A percentile compares a stretch with the other conserved stretches of the same genome.
These are phyloP conservation scores for Penicillium bovifimosum DNA, from an alignment of 495 filamentous ascomycete genomes.

Conservation along the genomic window DNA sequence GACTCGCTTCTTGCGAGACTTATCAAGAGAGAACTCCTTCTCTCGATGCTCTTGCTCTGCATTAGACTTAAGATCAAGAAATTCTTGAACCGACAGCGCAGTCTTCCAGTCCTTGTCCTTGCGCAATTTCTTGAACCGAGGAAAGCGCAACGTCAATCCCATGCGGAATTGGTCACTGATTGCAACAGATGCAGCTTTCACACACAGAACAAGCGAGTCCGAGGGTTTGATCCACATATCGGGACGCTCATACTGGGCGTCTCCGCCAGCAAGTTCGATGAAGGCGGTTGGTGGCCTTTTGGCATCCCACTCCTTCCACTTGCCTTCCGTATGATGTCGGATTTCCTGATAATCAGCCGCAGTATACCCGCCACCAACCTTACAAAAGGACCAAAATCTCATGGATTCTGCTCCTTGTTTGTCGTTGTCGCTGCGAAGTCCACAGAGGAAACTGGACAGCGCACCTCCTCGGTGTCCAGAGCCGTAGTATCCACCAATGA, in stretches of 20 bases:
- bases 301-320: slow-evolving; percentile 83
- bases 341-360: slow-evolving; percentile 80
- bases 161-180: slow-evolving; percentile 71
- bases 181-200: slow-evolving; percentile 82
- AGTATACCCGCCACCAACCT: slow-evolving; percentile 89
- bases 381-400: slow-evolving; percentile 90
- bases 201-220: slow-evolving; percentile 79
- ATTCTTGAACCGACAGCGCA: slow-evolving; percentile 72
- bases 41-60: slow-evolving; percentile 69
- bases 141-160: slow-evolving; percentile 80
- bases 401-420: slow-evolving; percentile 50
- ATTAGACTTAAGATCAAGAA: slow-evolving; percentile 62
- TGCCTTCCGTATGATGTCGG: slow-evolving; percentile 77
- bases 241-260: slow-evolving; percentile 68
- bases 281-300: slow-evolving; percentile 72
- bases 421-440: slow-evolving; percentile 67
- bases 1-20: slow-evolving; percentile 54
- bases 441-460: slow-evolving; percentile 83
- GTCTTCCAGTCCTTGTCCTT: slow-evolving; percentile 79
- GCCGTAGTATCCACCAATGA: slow-evolving; percentile 93
- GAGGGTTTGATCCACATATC: slow-evolving; percentile 92
- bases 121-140: slow-evolving; percentile 78
- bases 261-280: slow-evolving; percentile 77
- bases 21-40: slow-evolving; percentile 79
- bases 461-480: slow-evolving; percentile 76